Percentiles rank a stretch among this genome's conserved stretches.
Conservation (phyloP, 2,329 filamentous ascomycete genomes). For the Fusarium palustre region DNA sequence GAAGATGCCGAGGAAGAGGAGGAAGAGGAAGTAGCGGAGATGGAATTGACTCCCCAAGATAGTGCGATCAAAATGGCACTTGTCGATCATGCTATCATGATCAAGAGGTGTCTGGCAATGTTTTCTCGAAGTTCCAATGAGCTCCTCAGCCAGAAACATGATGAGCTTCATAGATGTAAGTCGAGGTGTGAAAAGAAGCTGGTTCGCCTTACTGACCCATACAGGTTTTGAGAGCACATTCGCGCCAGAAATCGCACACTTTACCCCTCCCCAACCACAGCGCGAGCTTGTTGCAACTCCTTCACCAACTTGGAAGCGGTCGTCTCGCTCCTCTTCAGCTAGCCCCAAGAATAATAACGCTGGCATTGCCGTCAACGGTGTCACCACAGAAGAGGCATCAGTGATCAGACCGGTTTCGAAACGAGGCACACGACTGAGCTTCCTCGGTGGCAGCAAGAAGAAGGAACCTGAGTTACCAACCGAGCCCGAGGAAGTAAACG, state of each 20-base stretch:
- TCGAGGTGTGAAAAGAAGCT: conserved; percentile 36
- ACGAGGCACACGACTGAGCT: conserved; percentile 66
- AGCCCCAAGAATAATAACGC: conserved; percentile 51
- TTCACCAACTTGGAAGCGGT: conserved; percentile 62
- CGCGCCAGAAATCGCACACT: conserved; percentile 72
- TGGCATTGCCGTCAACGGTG: conserved; percentile 51
- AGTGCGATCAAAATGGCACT: conserved; percentile 86
- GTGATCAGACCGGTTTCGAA: conserved; percentile 64
- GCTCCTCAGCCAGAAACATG: conserved; percentile 65
- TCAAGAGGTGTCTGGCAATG: conserved; percentile 82
- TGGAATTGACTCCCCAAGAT: conserved; percentile 71
- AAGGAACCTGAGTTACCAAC: conserved; percentile 53
- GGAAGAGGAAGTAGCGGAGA: conserved; percentile 58
- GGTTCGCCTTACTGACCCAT: conserved; percentile 31
- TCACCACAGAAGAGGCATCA: conserved; percentile 62
- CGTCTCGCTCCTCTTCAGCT: conserved; percentile 58
- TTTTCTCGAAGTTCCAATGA: conserved; percentile 74
- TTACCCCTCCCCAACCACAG: conserved; percentile 63
- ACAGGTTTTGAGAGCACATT: conserved; percentile 72
- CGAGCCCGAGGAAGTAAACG: conserved; percentile 48
- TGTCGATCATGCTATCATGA: conserved; percentile 87
- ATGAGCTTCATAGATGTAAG: conserved; percentile 75
- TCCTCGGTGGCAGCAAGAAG: conserved; percentile 66
- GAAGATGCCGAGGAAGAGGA: conserved; percentile 56
- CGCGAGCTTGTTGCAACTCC: conserved; percentile 57